Conservation (phyloP, 2,329 filamentous ascomycete genomes). For the Thielaviopsis punctulata region DNA sequence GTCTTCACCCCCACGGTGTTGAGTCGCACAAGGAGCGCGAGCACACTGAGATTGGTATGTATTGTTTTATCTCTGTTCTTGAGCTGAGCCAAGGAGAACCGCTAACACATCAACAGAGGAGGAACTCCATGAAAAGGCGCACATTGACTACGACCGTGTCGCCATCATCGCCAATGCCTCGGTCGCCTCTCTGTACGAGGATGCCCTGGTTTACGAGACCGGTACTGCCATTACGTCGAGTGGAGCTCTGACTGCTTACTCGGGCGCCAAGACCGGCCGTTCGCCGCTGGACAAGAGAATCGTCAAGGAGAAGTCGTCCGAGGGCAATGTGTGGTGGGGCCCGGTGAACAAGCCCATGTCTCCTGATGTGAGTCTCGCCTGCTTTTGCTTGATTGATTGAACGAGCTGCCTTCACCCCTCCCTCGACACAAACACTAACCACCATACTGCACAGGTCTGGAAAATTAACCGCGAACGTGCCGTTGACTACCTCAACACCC, state of each 20-base stretch:
- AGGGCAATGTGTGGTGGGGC: slow-evolving; percentile 96
- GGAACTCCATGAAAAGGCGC: slow-evolving; percentile 89
- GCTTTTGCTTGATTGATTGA: background rate
- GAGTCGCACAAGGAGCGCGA: slow-evolving; percentile 53
- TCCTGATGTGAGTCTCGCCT: slow-evolving; percentile 51
- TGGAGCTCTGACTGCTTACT: slow-evolving; percentile 92
- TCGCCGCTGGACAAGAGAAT: slow-evolving; percentile 96
- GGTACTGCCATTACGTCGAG: slow-evolving; percentile 93
- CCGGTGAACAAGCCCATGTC: slow-evolving; percentile 99
- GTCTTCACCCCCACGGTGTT: slow-evolving; percentile 78
- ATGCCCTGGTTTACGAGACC: slow-evolving; percentile 89
- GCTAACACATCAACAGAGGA: slow-evolving; percentile 39
- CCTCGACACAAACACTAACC: background rate
- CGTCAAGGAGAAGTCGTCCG: slow-evolving; percentile 76
- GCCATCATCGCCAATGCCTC: slow-evolving; percentile 94
- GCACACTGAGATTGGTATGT: slow-evolving; percentile 74
- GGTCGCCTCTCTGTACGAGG: slow-evolving; percentile 91
- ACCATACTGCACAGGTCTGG: slow-evolving; percentile 71
- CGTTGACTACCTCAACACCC: slow-evolving; percentile 96
- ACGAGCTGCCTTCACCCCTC: background rate
- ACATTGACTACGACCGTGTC: slow-evolving; percentile 98
- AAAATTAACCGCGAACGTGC: slow-evolving; percentile 98
- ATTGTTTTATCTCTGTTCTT: background rate
- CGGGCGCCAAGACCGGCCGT: slow-evolving; percentile 91
- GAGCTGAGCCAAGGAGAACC: background rate